Evolutionary conservation across 768 basidiomycete genomes (phyloP), one percentile per base, ranked within the genome.

Genomic region (Boletellus sp.): DNA sequence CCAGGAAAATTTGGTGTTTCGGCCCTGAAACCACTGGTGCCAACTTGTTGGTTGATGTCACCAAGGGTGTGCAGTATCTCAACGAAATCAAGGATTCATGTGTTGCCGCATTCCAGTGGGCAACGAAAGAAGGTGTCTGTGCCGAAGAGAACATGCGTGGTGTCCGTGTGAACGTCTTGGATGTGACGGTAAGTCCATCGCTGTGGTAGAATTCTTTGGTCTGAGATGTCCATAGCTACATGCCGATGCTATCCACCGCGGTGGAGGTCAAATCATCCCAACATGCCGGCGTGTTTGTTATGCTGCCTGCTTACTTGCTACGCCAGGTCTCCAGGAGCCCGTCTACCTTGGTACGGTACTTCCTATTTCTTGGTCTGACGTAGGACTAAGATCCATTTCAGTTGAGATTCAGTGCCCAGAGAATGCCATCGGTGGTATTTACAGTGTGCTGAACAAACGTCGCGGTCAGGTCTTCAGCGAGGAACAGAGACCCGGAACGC

Each of bases 21-120:
- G 96, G 95, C 62, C 96, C 96, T 55, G 96, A 99, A 58, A 96
- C 92, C 45, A 93, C 90, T 58, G 96, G 96, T 39, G 85, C 96
- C 50, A 99, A 99, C 76, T 72, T 99, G 72, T 74, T 99, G 71
- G 92, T 96, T 63, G 96, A 99, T 74, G 90, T 88, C 60, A 97
- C 96, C 63, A 99, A 98, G 83, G 96, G 93, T 77, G 93, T 96
- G 51, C 96, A 99, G 68, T 98, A 96, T 77, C 77, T 99, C 55
- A 95, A 93, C 70, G 96, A 99, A 83, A 99, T 99, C 80, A 98
- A 99, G 80, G 96, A 99, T 72, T 98, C 96, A 58, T 96, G 94
- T 70, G 83, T 99, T 70, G 95, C 96, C 60, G 94, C 93, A 41
- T 91, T 98, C 86, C 96, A 98, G 74, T 98, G 94, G 96, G 96